Evolutionary conservation across 306 rosid genomes (phyloP), one percentile per base, ranked within the genome.

Genomic region (Ochetophila trinervis): DNA sequence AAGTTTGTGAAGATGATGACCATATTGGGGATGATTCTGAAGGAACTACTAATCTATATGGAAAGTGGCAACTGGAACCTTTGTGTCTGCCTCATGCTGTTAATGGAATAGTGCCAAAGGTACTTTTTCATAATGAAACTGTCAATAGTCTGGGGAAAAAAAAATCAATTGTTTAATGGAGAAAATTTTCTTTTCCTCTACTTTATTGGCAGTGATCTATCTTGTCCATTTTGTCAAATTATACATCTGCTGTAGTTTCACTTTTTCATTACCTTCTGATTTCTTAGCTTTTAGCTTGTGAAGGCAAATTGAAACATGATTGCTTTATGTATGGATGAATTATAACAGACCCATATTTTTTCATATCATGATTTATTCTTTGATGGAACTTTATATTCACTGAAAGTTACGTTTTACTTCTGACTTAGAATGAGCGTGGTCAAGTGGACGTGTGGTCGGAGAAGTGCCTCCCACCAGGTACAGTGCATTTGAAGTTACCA

Each of bases 401-500:
- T 81, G 71, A 79, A 64, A 3, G 65, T 61, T 76, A 30, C 49
- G 24, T 77, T 73, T 61, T 57, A 22, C 62, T 20, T 80, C 21
- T 58, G 60, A 52, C 72, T 47, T 67, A 92, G 98, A 87, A 87
- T 16, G 91, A 89, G 30, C 91, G 86, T 2, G 98, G 98, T 66
- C 95, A 87, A 74, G 95, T 92, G 67, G 96, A 92, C 1, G 96
- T 92, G 62, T 92, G 96, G 98, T 92, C 98, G 60, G 95, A 92
- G 82, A 92, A 92, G 75, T 92, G 98, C 74, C 98, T 92, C 72
- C 96, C 98, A 7, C 95, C 89, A 3, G 98, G 98, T 53, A 92
- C 95, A 9, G 88, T 87, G 77, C 93, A 92, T 73, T 80, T 92
- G 52, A 79, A 86, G 73, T 82, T 87, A 65, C 95, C 91, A 4